phyloP scores from a whole-genome alignment of 768 basidiomycete genomes.

The Mycena capillaripes region DNA sequence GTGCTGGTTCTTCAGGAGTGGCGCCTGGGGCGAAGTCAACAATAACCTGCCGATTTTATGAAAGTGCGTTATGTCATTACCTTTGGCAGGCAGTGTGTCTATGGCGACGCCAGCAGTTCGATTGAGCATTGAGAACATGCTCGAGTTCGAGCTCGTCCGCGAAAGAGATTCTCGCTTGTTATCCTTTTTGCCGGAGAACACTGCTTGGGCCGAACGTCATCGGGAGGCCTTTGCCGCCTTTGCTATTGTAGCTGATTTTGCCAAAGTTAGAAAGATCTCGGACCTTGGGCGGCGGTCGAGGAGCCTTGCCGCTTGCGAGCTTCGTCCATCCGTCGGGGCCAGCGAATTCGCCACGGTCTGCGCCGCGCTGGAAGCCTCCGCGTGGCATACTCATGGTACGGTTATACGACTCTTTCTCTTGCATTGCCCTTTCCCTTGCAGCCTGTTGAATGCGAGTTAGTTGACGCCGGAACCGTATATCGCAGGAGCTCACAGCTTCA shows the following conservation, averaged over 20 bases:
- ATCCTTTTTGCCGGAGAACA: slow-evolving; percentile 75
- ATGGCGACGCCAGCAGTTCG: slow-evolving; percentile 69
- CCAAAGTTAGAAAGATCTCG: slow-evolving; percentile 92
- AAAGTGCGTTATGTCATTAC: slow-evolving; percentile 55
- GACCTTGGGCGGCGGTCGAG: slow-evolving; percentile 79
- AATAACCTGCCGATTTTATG: slow-evolving; percentile 60
- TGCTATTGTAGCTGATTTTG: slow-evolving; percentile 91
- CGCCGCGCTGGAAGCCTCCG: slow-evolving; percentile 90
- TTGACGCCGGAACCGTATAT: slow-evolving; percentile 17
- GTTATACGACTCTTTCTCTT: slow-evolving; percentile 70
- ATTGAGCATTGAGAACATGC: slow-evolving; percentile 91
- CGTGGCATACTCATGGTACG: slow-evolving; percentile 87
- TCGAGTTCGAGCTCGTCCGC: slow-evolving; percentile 82
- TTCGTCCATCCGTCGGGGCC: slow-evolving; percentile 90
- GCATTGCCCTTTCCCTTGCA: slow-evolving; percentile 84
- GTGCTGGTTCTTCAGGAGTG: slow-evolving; percentile 61
- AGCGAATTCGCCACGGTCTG: slow-evolving; percentile 70
- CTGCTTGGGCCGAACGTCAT: slow-evolving; percentile 89
- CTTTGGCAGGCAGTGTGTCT: slow-evolving; percentile 63
- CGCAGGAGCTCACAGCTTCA: slow-evolving; percentile 73
- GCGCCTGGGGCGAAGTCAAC: slow-evolving; percentile 65
- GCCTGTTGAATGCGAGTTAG: slow-evolving; percentile 58
- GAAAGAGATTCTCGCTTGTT: slow-evolving; percentile 81
- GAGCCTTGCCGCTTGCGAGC: slow-evolving; percentile 65
- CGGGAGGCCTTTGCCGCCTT: slow-evolving; percentile 65